Base-by-base conservation (phyloP, 768 basidiomycete genomes). In the Serpula lacrymans region DNA sequence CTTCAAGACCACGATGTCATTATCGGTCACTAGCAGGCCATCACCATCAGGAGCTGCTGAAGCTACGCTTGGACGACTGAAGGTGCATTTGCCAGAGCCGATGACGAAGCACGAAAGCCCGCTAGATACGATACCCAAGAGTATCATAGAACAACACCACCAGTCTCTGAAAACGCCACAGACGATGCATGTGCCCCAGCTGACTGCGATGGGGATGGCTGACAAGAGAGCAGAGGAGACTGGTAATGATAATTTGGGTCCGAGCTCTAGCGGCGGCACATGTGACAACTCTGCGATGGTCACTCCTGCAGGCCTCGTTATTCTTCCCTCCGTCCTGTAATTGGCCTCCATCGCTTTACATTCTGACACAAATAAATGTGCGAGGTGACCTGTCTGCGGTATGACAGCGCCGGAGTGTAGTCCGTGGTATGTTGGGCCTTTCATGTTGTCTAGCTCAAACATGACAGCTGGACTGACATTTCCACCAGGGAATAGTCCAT, bases 71-170 rank as follows among this genome's bases (percentile, higher is more conserved):
- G 50, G 39, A 29, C 46, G 38, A 16, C 41, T 36, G 30, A 65
- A 47, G 1, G 32, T 25, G 18, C 63, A 37, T 13, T 41, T 44
- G 27, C 53, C 63, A 1, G 51, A 50, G 6, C 62, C 61, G 2
- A 55, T 42, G 11, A 52, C 43, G 4, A 52, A 47, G 24, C 53
- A 59, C 14, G 60, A 41, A n/a, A 59, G 12, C 4, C 61, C 61
- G 37, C 49, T 54, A 8, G 54, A 45, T 25, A 62, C 11, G 28
- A 63, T 55, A 1, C 64, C 61, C 2, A 60, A 45, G 5, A 59
- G 41, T 20, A 64, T 60, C 52, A 58, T 55, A 13, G 59, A 50
- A 31, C 57, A 62, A 33, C 49, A 56, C 35, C 37, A 62, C 59
- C 63, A 63, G 36, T 65, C 65, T 4, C 34, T 37, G 23, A 41